Conservation (phyloP, 2,329 filamentous ascomycete species). For the Zymoseptoria ardabiliae region DNA sequence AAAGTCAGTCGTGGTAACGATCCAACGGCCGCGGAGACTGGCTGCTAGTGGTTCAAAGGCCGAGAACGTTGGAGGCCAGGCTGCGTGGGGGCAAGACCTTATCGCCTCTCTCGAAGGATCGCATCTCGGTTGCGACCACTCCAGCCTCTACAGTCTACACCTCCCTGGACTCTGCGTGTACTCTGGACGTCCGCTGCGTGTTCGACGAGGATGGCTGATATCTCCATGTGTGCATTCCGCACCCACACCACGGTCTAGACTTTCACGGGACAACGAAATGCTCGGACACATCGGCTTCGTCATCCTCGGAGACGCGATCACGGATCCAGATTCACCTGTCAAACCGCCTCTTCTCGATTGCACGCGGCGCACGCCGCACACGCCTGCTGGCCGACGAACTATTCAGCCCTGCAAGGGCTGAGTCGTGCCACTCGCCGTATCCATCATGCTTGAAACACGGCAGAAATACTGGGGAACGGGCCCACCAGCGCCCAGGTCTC, state of each 20-base stretch:
- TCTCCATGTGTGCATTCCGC: not conserved
- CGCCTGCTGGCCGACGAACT: not conserved
- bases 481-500: slow-evolving; percentile 46
- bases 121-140: not conserved
- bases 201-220: not conserved
- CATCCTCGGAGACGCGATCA: slow-evolving; percentile 1
- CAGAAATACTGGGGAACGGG: slow-evolving; percentile 37
- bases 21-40: not conserved
- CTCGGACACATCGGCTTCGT: not conserved
- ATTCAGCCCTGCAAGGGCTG: slow-evolving; percentile 5
- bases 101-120: slow-evolving; percentile 2
- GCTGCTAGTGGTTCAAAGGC: not conserved
- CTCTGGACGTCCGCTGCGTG: not conserved
- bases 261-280: not conserved
- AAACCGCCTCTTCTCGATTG: slow-evolving; percentile 1
- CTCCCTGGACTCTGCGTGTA: not conserved
- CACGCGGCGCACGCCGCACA: not conserved
- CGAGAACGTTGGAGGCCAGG: not conserved
- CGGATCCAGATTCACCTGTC: not conserved
- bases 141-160: not conserved
- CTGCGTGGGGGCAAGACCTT: slow-evolving; percentile 1
- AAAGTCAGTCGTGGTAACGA: not conserved
- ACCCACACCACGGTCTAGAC: not conserved
- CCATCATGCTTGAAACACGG: slow-evolving; percentile 12
- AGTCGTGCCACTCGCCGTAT: slow-evolving; percentile 2